Evolutionary conservation across 2,329 filamentous ascomycete genomes (phyloP).

Genomic region (Stagonosporopsis cucurbitacearum): DNA sequence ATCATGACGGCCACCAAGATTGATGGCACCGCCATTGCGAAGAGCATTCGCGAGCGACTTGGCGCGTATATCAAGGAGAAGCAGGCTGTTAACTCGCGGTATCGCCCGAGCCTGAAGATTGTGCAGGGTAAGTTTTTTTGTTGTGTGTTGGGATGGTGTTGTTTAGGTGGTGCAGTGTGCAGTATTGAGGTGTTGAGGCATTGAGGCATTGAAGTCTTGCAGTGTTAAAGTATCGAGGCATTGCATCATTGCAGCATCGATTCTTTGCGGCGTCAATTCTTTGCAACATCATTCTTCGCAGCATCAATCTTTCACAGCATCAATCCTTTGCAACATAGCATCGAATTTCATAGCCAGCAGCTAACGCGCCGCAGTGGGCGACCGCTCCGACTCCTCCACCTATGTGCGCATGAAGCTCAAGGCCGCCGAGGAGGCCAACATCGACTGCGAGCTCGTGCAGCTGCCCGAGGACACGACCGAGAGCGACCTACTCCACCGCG

Average conservation of each 20-base stretch:
- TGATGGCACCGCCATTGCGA: conserved; percentile 94
- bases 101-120: conserved; percentile 89
- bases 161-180: too few species aligned
- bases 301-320: too few species aligned
- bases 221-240: too few species aligned
- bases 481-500: conserved; percentile 82
- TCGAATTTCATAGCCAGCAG: too few species aligned
- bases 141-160: too few species aligned
- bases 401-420: conserved; percentile 99
- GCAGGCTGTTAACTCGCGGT: conserved; percentile 84
- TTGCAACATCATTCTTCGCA: too few species aligned
- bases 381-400: conserved; percentile 90
- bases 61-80: conserved; percentile 79
- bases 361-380: conserved; percentile 69
- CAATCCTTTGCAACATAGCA: too few species aligned
- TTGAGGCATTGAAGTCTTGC: too few species aligned
- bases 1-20: conserved; percentile 89
- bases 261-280: too few species aligned
- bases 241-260: too few species aligned
- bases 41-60: conserved; percentile 83
- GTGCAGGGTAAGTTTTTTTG: conserved; percentile 92
- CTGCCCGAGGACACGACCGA: conserved; percentile 83
- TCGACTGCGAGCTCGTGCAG: conserved; percentile 84
- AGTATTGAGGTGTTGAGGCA: too few species aligned
- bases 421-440: conserved; percentile 93